Percentiles rank a stretch among this genome's conserved stretches.
Evolutionary conservation across 352 stramenopile genomes (phyloP).

Genomic region (Pythium pectinolyticum): DNA sequence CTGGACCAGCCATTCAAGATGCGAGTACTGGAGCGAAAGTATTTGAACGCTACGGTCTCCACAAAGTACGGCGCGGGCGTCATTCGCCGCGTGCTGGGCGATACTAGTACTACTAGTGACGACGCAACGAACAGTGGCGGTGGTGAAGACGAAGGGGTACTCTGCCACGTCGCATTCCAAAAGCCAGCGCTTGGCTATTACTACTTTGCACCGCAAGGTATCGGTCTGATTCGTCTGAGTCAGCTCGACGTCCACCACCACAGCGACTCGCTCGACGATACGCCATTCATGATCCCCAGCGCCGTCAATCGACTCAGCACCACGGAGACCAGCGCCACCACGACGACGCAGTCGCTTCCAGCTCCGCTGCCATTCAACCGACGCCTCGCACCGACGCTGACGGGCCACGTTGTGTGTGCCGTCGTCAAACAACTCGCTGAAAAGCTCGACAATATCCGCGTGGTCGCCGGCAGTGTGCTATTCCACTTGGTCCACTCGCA

Average conservation of each 20-base stretch:
- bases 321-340: too few relatives aligned
- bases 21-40: slow-evolving; percentile 25
- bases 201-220: slow-evolving; percentile 65
- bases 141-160: slow-evolving; percentile 21
- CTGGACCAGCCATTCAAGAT: slow-evolving; percentile 34
- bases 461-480: slow-evolving; percentile 87
- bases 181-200: slow-evolving; percentile 64
- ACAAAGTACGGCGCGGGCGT: slow-evolving; percentile 46
- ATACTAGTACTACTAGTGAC: not conserved
- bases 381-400: slow-evolving; percentile 42
- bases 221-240: slow-evolving; percentile 48
- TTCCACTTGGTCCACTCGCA: slow-evolving; percentile 80
- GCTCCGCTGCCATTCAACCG: slow-evolving; percentile 32
- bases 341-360: not conserved
- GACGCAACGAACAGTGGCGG: slow-evolving; percentile 24
- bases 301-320: slow-evolving; percentile 1
- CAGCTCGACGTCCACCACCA: slow-evolving; percentile 21
- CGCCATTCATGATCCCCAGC: slow-evolving; percentile 22
- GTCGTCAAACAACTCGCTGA: slow-evolving; percentile 96
- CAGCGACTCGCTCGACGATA: slow-evolving; percentile 3
- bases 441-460: slow-evolving; percentile 94
- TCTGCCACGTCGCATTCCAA: slow-evolving; percentile 68
- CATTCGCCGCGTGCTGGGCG: slow-evolving; percentile 41
- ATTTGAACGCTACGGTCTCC: slow-evolving; percentile 33
- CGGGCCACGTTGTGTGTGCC: slow-evolving; percentile 41